Percentiles rank a stretch among this genome's conserved stretches.
Conservation (phyloP, 139 green algal species). For the Spirogloea muscicola region DNA sequence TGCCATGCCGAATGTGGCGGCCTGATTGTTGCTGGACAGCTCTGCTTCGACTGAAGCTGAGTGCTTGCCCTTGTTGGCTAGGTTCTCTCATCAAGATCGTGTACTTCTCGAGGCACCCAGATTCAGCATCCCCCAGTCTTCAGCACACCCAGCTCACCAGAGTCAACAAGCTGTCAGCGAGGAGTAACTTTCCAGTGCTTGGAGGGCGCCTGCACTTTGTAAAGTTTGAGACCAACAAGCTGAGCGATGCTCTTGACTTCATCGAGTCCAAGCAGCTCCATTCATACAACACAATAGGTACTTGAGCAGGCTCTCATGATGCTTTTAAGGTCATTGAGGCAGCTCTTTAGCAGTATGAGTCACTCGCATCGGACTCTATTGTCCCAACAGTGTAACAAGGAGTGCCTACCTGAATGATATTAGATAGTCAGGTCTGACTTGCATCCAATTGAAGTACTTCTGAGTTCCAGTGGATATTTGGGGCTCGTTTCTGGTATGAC, state of each 20-base stretch:
- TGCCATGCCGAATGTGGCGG: too few species aligned
- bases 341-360: too few species aligned
- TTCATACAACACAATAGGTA: constrained; percentile 38
- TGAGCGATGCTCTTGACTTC: constrained; percentile 87
- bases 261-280: constrained; percentile 92
- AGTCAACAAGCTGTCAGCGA: not conserved
- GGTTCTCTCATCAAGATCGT: constrained; percentile 94
- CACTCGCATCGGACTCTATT: too few species aligned
- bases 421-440: too few species aligned
- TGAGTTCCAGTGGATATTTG: too few species aligned
- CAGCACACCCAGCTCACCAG: not conserved
- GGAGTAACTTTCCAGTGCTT: constrained; percentile 3
- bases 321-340: too few species aligned
- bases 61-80: not conserved
- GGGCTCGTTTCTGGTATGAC: too few species aligned
- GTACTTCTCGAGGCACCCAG: constrained; percentile 74
- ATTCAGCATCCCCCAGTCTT: not conserved
- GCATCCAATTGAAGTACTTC: too few species aligned
- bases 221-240: constrained; percentile 90
- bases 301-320: not conserved
- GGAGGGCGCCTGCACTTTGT: constrained; percentile 91
- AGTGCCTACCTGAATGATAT: too few species aligned
- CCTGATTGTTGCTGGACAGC: constrained; percentile 9
- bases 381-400: too few species aligned
- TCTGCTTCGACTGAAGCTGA: not conserved